phyloP scores from a whole-genome alignment of 1,139 yeast genomes.

The Geotrichum phurueaensis region DNA sequence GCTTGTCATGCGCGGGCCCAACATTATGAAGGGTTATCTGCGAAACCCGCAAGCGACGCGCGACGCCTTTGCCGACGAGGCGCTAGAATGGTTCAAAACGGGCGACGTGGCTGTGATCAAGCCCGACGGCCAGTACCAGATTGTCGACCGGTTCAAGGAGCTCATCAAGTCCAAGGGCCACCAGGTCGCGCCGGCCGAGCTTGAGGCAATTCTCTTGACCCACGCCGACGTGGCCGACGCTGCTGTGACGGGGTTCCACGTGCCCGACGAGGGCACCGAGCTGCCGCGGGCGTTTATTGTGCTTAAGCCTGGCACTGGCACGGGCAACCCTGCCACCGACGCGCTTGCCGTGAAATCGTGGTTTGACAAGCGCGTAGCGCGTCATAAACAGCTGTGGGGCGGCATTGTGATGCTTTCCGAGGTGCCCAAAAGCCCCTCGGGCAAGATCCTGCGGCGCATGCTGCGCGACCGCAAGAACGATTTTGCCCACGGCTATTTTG shows the following conservation, averaged over 20 bases:
- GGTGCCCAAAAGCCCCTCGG: slow-evolving; percentile 38
- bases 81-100: slow-evolving; percentile 62
- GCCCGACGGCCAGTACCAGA: slow-evolving; percentile 48
- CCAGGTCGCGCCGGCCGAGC: slow-evolving; percentile 75
- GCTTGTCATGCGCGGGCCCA: slow-evolving; percentile 64
- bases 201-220: slow-evolving; percentile 58
- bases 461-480: slow-evolving; percentile 28
- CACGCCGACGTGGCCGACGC: slow-evolving; percentile 34
- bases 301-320: slow-evolving; percentile 21
- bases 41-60: slow-evolving; percentile 51
- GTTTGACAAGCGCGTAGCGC: slow-evolving; percentile 36
- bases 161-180: slow-evolving; percentile 80
- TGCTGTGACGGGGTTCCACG: slow-evolving; percentile 36
- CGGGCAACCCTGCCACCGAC: slow-evolving; percentile 14
- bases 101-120: slow-evolving; percentile 68
- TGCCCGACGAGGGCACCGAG: slow-evolving; percentile 34
- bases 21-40: slow-evolving; percentile 56
- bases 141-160: slow-evolving; percentile 73
- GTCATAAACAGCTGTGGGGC: slow-evolving; percentile 39
- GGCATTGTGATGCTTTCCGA: slow-evolving; percentile 35
- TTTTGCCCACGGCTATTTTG: slow-evolving; percentile 20
- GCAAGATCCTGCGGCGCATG: slow-evolving; percentile 37
- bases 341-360: slow-evolving; percentile 29
- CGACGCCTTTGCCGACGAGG: slow-evolving; percentile 47
- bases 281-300: slow-evolving; percentile 37